Evolutionary conservation across 768 basidiomycete genomes (phyloP), one percentile per base, ranked within the genome.

Genomic region (Termitomyces sp.): DNA sequence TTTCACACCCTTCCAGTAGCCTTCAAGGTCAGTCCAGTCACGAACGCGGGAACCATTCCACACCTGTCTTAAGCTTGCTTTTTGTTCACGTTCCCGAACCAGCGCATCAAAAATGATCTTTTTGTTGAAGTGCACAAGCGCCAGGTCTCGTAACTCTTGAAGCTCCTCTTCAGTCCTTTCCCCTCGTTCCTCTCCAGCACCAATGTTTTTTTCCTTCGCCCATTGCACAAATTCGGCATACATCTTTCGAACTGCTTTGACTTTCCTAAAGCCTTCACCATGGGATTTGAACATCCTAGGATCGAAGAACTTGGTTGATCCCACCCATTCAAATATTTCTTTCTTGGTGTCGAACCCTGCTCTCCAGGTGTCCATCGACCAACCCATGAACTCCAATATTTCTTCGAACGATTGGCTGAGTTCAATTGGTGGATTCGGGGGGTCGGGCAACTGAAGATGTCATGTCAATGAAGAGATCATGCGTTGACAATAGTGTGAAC

Each of bases 241-340:
- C 84, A 88, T 85, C 37, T 62, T 70, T n/a, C 87, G 76, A 22
- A 73, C 75, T 24, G 65, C 64, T 58, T 73, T 76, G 50, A 74
- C 75, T 59, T 80, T 83, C 61, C 62, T 70, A 49, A 72, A 70
- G 11, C 73, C 74, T 8, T 64, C 62, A 54, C 76, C 75, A 47
- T 45, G 65, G 38, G 61, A 66, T 53, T 51, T 64, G 50, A 84
- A 74, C 14, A 67, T 63, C 11, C 58, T 62, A 1, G 78, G 72
- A 53, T 78, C 67, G 60, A 85, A 87, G 54, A 80, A 78, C 22
- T 74, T 75, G 11, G 79, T 81, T 5, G 75, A 71, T 3, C 72
- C 70, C 1, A 79, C 77, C 79, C 88, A 90, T 50, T 79, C 65
- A 61, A 88, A 88, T 5, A 78, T 65, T n/a, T 81, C 78, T 2